Conservation (phyloP, 2,329 filamentous ascomycete genomes). For the Sarocladiaceae sp. region DNA sequence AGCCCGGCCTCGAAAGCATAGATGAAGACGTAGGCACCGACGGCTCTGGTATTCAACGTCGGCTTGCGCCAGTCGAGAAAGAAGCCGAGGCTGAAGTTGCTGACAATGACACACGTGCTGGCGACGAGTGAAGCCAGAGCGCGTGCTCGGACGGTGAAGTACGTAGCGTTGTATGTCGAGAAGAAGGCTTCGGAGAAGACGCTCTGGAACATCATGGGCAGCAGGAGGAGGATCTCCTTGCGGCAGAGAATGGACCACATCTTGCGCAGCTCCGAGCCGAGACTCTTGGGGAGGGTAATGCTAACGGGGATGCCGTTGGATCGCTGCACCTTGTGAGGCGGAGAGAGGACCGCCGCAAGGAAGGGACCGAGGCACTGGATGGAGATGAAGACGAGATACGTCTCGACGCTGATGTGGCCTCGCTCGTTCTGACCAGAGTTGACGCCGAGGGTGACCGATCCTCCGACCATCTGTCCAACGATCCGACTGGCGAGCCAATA, state of each 20-base stretch:
- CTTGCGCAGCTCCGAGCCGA: too few species aligned
- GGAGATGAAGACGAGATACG: constrained; percentile 60
- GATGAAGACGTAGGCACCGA: too few species aligned
- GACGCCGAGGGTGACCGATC: constrained; percentile 37
- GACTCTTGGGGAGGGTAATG: constrained; percentile 47
- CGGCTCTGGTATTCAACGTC: too few species aligned
- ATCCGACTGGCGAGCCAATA: constrained; percentile 40
- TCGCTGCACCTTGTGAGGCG: constrained; percentile 51
- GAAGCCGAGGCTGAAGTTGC: too few species aligned
- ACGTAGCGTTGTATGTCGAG: too few species aligned
- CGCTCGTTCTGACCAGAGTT: constrained; percentile 37
- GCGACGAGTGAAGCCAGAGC: too few species aligned
- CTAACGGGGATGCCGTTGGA: constrained; percentile 53
- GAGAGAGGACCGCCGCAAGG: constrained; percentile 50
- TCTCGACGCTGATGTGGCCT: constrained; percentile 56
- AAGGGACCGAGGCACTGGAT: constrained; percentile 56
- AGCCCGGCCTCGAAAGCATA: too few species aligned
- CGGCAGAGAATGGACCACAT: constrained; percentile 52
- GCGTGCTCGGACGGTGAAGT: too few species aligned
- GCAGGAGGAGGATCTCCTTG: constrained; percentile 52
- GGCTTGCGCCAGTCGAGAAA: too few species aligned
- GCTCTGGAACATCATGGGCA: too few species aligned
- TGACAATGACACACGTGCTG: too few species aligned
- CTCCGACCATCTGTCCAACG: constrained; percentile 40
- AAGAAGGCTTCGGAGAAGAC: too few species aligned